phyloP scores from a whole-genome alignment of 2,329 filamentous ascomycete species.

The Hypoxylon sp. region DNA sequence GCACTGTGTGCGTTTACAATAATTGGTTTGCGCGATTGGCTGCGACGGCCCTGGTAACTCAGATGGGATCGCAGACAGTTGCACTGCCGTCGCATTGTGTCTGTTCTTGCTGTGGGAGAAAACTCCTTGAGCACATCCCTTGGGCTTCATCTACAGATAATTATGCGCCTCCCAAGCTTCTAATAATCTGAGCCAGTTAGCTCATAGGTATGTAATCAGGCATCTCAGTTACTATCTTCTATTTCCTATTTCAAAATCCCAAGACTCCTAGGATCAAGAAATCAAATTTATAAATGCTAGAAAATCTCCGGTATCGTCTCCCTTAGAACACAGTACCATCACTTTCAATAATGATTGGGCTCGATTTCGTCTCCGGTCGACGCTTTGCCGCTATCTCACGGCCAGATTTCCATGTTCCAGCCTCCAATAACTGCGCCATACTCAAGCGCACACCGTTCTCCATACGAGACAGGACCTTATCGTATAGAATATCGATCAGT shows the following conservation, averaged over 20 bases:
- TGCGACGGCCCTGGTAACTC: background rate
- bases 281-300: background rate
- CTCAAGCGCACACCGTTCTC: constrained; percentile 56
- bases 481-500: constrained; percentile 69
- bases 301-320: background rate
- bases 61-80: background rate
- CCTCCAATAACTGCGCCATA: constrained; percentile 67
- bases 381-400: constrained; percentile 27
- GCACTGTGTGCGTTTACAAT: background rate
- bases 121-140: background rate
- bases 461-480: constrained; percentile 47
- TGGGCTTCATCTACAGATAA: background rate
- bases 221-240: background rate
- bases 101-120: background rate
- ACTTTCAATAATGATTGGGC: constrained; percentile 25
- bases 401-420: constrained; percentile 66
- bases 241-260: background rate
- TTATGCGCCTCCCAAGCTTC: background rate
- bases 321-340: constrained; percentile 31
- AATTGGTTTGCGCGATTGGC: background rate
- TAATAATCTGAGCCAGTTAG: background rate
- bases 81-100: background rate
- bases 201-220: background rate
- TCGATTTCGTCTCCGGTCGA: constrained; percentile 27
- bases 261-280: too few species aligned